Evolutionary conservation across 805 yeast genomes (phyloP).

Genomic region (Candida easanensis): DNA sequence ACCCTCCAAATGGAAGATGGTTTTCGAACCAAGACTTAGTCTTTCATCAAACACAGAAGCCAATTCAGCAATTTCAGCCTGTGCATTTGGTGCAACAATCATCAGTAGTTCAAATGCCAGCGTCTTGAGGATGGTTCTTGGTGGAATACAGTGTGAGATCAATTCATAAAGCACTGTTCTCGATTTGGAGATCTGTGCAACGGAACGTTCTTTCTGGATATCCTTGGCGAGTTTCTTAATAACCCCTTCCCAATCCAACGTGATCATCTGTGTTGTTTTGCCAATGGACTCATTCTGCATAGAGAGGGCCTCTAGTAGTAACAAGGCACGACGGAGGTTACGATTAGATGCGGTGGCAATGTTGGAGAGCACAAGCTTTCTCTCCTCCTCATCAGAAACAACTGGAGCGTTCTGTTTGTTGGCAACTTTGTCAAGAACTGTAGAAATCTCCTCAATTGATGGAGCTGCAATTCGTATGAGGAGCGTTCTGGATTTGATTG

Average conservation of each 20-base stretch:
- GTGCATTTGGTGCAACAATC: slow-evolving; percentile 29
- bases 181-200: slow-evolving; percentile 50
- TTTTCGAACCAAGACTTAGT: slow-evolving; percentile 78
- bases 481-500: slow-evolving; percentile 90
- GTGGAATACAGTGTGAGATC: slow-evolving; percentile 90
- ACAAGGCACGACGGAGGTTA: slow-evolving; percentile 73
- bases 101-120: slow-evolving; percentile 46
- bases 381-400: slow-evolving; percentile 35
- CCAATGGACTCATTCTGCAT: slow-evolving; percentile 61
- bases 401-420: slow-evolving; percentile 48
- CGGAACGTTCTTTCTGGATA: slow-evolving; percentile 61
- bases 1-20: slow-evolving; percentile 93
- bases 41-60: slow-evolving; percentile 82
- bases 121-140: slow-evolving; percentile 71
- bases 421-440: slow-evolving; percentile 55
- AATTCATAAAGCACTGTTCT: slow-evolving; percentile 77
- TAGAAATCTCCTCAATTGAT: slow-evolving; percentile 49
- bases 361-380: slow-evolving; percentile 40
- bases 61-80: slow-evolving; percentile 49
- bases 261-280: slow-evolving; percentile 48
- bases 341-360: slow-evolving; percentile 60
- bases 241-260: slow-evolving; percentile 90
- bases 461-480: slow-evolving; percentile 90
- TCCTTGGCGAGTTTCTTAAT: slow-evolving; percentile 60
- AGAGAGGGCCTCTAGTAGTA: slow-evolving; percentile 78